Percentiles rank a stretch among this genome's conserved stretches.
These are phyloP conservation scores for Protostelium mycophagum DNA, from an alignment of 78 protist genomes.

Conservation along the genomic window DNA sequence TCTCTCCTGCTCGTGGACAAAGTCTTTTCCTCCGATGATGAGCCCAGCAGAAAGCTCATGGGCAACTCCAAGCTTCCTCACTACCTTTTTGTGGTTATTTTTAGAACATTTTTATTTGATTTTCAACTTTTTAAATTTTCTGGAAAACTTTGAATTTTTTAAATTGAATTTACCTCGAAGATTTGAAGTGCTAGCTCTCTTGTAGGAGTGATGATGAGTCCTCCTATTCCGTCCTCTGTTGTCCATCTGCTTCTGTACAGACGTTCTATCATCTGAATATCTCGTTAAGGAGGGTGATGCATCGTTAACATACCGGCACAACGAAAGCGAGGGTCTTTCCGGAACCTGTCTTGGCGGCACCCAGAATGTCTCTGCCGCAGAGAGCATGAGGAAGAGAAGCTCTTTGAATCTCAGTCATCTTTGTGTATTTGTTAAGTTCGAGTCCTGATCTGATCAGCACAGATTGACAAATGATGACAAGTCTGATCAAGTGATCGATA, in stretches of 20 bases:
- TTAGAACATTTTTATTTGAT: neutral
- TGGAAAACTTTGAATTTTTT: neutral
- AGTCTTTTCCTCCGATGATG: slow-evolving; percentile 90
- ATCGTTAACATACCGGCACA: slow-evolving; percentile 59
- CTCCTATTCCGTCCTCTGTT: slow-evolving; percentile 90
- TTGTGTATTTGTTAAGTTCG: slow-evolving; percentile 10
- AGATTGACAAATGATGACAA: too few species aligned
- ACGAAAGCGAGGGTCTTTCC: slow-evolving; percentile 95
- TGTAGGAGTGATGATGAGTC: slow-evolving; percentile 94
- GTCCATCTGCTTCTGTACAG: slow-evolving; percentile 78
- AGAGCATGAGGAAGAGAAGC: slow-evolving; percentile 80
- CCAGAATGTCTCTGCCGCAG: slow-evolving; percentile 88
- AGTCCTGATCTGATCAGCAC: slow-evolving; percentile 69
- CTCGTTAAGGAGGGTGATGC: neutral
- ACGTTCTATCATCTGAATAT: slow-evolving; percentile 67
- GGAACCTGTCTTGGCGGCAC: slow-evolving; percentile 94
- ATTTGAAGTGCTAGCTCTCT: slow-evolving; percentile 94
- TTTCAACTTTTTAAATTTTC: neutral
- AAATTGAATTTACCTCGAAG: slow-evolving; percentile 80
- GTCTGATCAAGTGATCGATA: neutral
- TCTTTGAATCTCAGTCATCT: slow-evolving; percentile 85
- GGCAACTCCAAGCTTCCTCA: slow-evolving; percentile 1
- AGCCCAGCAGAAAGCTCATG: slow-evolving; percentile 85
- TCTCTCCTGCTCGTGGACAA: slow-evolving; percentile 29
- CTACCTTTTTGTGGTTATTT: slow-evolving; percentile 17